phyloP scores from a whole-genome alignment of 225 moss, liverwort and hornwort genomes.

The Antitrichia curtipendula region DNA sequence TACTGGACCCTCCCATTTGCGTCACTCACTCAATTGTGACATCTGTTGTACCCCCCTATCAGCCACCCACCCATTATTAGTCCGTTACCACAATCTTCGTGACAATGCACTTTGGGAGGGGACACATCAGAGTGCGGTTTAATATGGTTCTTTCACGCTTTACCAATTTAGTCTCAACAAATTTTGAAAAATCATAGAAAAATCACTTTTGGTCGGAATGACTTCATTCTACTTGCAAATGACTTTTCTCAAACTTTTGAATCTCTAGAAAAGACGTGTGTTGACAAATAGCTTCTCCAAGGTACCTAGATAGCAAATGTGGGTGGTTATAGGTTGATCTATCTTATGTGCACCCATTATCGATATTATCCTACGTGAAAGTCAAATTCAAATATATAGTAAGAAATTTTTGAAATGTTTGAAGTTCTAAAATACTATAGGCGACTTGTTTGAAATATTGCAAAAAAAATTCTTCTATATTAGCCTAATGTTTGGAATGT shows the following conservation, averaged over 20 bases:
- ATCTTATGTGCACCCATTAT: background rate
- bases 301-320: background rate
- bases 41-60: too few relatives aligned
- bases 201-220: fast-evolving
- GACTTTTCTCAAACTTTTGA: background rate
- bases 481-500: background rate
- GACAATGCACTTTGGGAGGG: background rate
- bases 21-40: background rate
- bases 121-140: fast-evolving
- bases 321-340: background rate
- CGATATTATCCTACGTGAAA: fast-evolving
- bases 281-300: background rate
- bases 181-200: background rate
- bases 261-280: fast-evolving
- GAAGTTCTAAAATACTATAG: background rate
- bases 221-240: background rate
- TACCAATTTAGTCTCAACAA: background rate
- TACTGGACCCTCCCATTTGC: too few relatives aligned
- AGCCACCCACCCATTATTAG: background rate
- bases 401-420: background rate
- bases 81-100: background rate
- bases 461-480: fast-evolving
- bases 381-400: background rate
- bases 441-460: too few relatives aligned
- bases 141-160: fast-evolving